phyloP scores from a whole-genome alignment of 2,329 filamentous ascomycete genomes.

The Hypocrella siamensis region DNA sequence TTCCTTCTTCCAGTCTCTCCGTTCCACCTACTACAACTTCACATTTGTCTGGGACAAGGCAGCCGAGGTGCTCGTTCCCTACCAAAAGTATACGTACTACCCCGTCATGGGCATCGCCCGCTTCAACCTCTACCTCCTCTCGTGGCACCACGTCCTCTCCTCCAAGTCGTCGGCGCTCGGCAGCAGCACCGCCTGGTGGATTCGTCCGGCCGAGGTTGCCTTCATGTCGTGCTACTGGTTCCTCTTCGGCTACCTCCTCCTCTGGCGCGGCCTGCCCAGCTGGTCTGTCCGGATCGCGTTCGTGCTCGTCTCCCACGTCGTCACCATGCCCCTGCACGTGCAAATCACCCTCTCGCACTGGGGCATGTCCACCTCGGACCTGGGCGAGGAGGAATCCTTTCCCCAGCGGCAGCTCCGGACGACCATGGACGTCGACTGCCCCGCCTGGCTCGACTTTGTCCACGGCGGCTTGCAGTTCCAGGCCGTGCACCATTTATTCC shows the following conservation, averaged over 20 bases:
- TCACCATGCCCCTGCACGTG: conserved; percentile 53
- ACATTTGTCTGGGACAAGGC: conserved; percentile 46
- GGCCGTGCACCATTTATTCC: conserved; percentile 55
- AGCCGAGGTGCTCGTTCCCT: conserved; percentile 41
- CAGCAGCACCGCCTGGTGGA: conserved; percentile 45
- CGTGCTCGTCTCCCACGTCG: conserved; percentile 46
- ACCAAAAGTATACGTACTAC: conserved; percentile 54
- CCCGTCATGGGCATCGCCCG: conserved; percentile 50
- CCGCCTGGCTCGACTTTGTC: conserved; percentile 55
- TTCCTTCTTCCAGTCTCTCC: conserved; percentile 47
- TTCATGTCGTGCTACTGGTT: conserved; percentile 52
- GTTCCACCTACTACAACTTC: conserved; percentile 50
- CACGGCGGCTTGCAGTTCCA: conserved; percentile 63
- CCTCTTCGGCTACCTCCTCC: conserved; percentile 49
- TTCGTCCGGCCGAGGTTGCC: conserved; percentile 47
- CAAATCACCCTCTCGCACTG: conserved; percentile 61
- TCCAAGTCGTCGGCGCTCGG: conserved; percentile 39
- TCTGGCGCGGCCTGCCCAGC: conserved; percentile 44
- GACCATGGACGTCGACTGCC: conserved; percentile 61
- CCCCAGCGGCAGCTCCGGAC: conserved; percentile 54
- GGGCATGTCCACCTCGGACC: conserved; percentile 52
- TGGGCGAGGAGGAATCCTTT: conserved; percentile 50
- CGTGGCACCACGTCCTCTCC: conserved; percentile 48
- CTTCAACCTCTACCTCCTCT: conserved; percentile 57
- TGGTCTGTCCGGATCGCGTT: conserved; percentile 43